These are phyloP conservation scores for Samsoniella hepiali DNA, from an alignment of 2,329 filamentous ascomycete genomes.

Conservation along the genomic window DNA sequence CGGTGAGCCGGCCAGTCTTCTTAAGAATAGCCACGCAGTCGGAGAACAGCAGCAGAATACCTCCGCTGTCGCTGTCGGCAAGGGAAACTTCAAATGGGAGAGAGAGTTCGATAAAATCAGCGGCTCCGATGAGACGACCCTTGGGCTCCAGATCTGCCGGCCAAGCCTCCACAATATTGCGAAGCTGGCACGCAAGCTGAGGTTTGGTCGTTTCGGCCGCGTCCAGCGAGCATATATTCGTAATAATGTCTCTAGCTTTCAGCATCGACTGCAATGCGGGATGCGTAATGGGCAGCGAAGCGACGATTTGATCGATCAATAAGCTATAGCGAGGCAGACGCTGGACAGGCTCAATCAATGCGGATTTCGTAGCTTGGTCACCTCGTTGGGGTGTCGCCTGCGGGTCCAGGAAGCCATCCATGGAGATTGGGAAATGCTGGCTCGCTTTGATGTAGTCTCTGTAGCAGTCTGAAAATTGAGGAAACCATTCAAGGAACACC, in stretches of 20 bases:
- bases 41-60: conserved; percentile 79
- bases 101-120: conserved; percentile 73
- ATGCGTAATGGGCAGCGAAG: conserved; percentile 79
- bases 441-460: conserved; percentile 90
- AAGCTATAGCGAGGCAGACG: conserved; percentile 90
- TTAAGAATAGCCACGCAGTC: conserved; percentile 76
- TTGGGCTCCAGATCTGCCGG: conserved; percentile 66
- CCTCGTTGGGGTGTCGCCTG: conserved; percentile 63
- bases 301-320: conserved; percentile 92
- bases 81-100: conserved; percentile 61
- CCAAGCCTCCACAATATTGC: conserved; percentile 75
- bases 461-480: conserved; percentile 86
- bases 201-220: conserved; percentile 66
- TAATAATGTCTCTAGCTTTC: conserved; percentile 87
- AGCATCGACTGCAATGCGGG: conserved; percentile 79
- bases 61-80: conserved; percentile 49
- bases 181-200: conserved; percentile 69
- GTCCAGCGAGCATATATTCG: conserved; percentile 94
- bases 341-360: conserved; percentile 95
- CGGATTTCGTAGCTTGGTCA: conserved; percentile 85
- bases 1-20: conserved; percentile 64
- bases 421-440: conserved; percentile 76
- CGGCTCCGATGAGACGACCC: conserved; percentile 76
- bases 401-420: conserved; percentile 75
- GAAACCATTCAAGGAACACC: conserved; percentile 86